Evolutionary conservation across 202 grass and related monocot species (phyloP).

Genomic region (Elaeis oleifera): DNA sequence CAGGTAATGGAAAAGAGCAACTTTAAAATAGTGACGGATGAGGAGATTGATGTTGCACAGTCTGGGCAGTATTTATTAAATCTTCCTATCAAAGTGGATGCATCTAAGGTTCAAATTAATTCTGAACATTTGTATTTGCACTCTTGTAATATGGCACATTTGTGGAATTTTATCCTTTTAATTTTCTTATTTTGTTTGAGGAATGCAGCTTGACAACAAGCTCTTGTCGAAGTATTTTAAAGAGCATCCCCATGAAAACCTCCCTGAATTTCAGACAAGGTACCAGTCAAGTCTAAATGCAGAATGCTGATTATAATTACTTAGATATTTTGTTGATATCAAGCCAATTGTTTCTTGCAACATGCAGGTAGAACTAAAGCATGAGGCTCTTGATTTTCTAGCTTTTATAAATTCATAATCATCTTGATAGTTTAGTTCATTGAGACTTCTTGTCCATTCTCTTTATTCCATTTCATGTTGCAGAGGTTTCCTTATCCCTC

Average conservation of each 20-base stretch:
- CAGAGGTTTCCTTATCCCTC: too few species aligned
- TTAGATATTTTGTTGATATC: too few species aligned
- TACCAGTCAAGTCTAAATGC: constrained; percentile 19
- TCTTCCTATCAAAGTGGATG: constrained; percentile 97
- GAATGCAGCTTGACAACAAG: constrained; percentile 68
- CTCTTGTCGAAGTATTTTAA: constrained; percentile 80
- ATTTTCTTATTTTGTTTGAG: not conserved
- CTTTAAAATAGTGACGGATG: constrained; percentile 90
- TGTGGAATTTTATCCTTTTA: not conserved
- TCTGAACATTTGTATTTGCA: constrained; percentile 8
- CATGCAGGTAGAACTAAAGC: too few species aligned
- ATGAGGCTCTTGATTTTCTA: too few species aligned
- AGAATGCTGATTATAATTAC: too few species aligned
- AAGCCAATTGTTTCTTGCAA: not conserved
- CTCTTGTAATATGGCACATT: constrained; percentile 4
- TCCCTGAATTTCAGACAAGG: constrained; percentile 92
- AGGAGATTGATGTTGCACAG: constrained; percentile 89
- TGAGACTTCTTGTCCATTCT: too few species aligned
- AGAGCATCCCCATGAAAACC: constrained; percentile 70
- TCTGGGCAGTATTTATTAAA: constrained; percentile 82
- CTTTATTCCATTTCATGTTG: too few species aligned
- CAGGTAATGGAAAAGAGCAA: constrained; percentile 97
- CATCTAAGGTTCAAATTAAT: constrained; percentile 50
- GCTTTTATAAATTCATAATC: too few species aligned
- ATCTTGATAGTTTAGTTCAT: too few species aligned